Evolutionary conservation across 208 protist species (phyloP).

Genomic region (Leishmania martiniquensis): DNA sequence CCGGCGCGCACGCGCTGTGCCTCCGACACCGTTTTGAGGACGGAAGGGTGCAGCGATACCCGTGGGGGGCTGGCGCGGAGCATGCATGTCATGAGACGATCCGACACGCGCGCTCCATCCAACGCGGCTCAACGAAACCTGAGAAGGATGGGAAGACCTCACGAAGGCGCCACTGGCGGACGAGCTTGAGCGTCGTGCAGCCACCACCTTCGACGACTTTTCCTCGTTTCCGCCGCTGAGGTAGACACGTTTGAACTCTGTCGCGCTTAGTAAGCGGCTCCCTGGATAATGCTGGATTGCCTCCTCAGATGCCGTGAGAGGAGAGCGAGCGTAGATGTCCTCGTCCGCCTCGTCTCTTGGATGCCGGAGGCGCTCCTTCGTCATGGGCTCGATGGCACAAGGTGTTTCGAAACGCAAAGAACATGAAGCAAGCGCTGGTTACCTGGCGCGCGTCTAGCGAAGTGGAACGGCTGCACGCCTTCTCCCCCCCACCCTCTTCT

Average conservation of each 20-base stretch:
- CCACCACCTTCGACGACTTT: not conserved
- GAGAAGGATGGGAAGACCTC: no score
- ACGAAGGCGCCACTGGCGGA: not conserved
- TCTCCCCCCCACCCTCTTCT: not conserved
- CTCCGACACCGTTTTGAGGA: not conserved
- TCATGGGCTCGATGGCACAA: not conserved
- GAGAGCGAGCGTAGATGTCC: constrained; percentile 31
- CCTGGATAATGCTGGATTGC: constrained; percentile 4
- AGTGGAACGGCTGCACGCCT: not conserved
- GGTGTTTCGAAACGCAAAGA: not conserved
- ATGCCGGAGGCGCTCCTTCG: not conserved
- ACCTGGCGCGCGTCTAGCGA: not conserved
- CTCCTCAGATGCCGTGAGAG: constrained; percentile 22
- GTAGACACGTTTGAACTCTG: constrained; percentile 56
- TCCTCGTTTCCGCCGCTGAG: constrained; percentile 13
- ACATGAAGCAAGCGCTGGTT: not conserved
- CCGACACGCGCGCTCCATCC: not conserved
- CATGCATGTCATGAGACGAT: not conserved
- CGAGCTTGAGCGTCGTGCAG: not conserved
- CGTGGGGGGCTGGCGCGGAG: not conserved
- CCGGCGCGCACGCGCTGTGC: not conserved
- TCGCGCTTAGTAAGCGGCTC: constrained; percentile 47
- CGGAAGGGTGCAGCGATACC: not conserved
- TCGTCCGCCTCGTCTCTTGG: not conserved
- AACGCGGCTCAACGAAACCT: not conserved